Conservation (phyloP, 2,329 filamentous ascomycete species). For the Xylaria sp. region DNA sequence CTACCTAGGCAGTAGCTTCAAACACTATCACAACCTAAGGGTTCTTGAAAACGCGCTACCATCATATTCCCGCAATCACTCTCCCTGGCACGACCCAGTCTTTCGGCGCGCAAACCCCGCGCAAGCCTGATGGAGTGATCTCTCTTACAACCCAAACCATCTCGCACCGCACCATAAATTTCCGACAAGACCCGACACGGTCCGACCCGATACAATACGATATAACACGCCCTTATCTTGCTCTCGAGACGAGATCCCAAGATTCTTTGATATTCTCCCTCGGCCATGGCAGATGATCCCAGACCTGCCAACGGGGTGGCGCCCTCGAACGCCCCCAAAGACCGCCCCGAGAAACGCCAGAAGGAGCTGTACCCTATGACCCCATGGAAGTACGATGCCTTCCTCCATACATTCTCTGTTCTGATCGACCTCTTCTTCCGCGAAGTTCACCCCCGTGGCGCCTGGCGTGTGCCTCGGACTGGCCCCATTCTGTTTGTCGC, state of each 20-base stretch:
- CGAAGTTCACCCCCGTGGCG: conserved; percentile 92
- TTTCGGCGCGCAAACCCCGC: conserved; percentile 20
- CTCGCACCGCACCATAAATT: neutral
- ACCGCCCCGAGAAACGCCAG: conserved; percentile 39
- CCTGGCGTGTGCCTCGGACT: conserved; percentile 90
- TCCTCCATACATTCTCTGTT: conserved; percentile 81
- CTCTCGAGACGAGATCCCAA: neutral
- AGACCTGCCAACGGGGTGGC: conserved; percentile 37
- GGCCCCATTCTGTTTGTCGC: conserved; percentile 96
- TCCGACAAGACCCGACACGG: conserved; percentile 4
- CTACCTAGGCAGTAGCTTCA: too few species aligned
- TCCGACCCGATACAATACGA: neutral
- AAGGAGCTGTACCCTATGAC: conserved; percentile 76
- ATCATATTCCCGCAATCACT: neutral
- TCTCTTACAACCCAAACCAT: conserved; percentile 3
- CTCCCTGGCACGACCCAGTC: neutral
- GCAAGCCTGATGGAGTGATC: conserved; percentile 22
- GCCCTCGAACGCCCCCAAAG: conserved; percentile 33
- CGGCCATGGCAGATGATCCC: conserved; percentile 42
- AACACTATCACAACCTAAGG: neutral
- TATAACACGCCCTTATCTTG: neutral
- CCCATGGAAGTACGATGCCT: conserved; percentile 79
- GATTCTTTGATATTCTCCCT: neutral
- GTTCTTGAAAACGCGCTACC: conserved; percentile 1
- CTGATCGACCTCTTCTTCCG: conserved; percentile 97